These are phyloP conservation scores for Chlorokybus atmophyticus DNA, from an alignment of 139 green algal species.

Conservation along the genomic window DNA sequence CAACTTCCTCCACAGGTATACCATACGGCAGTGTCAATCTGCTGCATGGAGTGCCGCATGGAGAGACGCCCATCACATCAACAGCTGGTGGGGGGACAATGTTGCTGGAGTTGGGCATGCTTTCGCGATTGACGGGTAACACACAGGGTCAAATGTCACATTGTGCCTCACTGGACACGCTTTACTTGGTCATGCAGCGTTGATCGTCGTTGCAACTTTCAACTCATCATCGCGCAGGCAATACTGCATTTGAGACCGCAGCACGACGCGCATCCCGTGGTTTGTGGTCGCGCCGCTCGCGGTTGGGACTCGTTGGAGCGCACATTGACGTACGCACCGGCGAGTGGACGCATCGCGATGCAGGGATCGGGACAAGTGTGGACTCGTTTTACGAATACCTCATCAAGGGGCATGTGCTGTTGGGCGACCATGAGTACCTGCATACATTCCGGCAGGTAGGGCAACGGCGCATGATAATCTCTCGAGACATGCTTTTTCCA, in stretches of 20 bases:
- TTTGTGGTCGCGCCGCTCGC: constrained; percentile 22
- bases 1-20: too few species aligned
- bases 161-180: too few species aligned
- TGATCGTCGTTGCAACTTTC: too few species aligned
- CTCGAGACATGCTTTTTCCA: too few species aligned
- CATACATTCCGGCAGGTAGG: constrained; percentile 21
- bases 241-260: constrained; percentile 25
- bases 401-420: constrained; percentile 31
- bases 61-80: constrained; percentile 28
- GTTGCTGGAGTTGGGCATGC: constrained; percentile 33
- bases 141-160: too few species aligned
- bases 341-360: constrained; percentile 48
- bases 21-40: constrained; percentile 24
- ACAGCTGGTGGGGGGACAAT: constrained; percentile 34
- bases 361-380: constrained; percentile 35
- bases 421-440: constrained; percentile 25
- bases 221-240: neutral
- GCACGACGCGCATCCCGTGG: constrained; percentile 12
- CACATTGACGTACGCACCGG: constrained; percentile 49
- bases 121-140: constrained; percentile 23
- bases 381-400: constrained; percentile 49
- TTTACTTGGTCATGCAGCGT: too few species aligned
- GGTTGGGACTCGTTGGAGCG: constrained; percentile 23
- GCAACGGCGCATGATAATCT: too few species aligned
- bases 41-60: constrained; percentile 1